Evolutionary conservation across 805 yeast species (phyloP).

Genomic region (Sugiyamaella americana): DNA sequence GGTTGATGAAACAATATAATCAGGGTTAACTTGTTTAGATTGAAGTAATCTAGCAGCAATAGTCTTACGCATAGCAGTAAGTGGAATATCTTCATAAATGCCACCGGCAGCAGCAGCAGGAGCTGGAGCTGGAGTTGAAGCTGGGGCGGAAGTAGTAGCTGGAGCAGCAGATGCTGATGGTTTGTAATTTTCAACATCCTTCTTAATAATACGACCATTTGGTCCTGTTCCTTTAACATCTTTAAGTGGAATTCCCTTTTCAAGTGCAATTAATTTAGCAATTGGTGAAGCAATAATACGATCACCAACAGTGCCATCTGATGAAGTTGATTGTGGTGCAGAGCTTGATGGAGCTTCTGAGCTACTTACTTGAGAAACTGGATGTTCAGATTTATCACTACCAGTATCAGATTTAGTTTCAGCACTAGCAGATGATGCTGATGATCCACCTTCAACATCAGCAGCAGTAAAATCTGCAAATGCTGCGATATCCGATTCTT

Average conservation of each 20-base stretch:
- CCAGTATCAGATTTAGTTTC: constrained; percentile 63
- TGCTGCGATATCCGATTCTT: constrained; percentile 75
- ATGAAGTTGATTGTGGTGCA: constrained; percentile 19
- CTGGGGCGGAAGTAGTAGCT: no score
- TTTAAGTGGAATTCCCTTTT: constrained; percentile 82
- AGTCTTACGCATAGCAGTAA: constrained; percentile 87
- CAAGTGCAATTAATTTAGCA: constrained; percentile 89
- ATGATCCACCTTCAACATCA: constrained; percentile 56
- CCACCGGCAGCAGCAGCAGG: constrained; percentile 48
- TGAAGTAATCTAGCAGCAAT: constrained; percentile 83
- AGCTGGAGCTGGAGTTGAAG: constrained; percentile 34
- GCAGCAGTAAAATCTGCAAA: constrained; percentile 78
- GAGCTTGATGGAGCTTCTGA: constrained; percentile 12
- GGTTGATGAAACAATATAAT: constrained; percentile 84
- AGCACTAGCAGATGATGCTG: constrained; percentile 40
- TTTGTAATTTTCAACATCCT: constrained; percentile 75
- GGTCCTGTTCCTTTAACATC: constrained; percentile 91
- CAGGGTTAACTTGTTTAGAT: constrained; percentile 83
- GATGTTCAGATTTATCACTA: constrained; percentile 76
- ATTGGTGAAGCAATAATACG: constrained; percentile 91
- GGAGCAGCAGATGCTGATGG: constrained; percentile 32
- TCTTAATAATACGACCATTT: constrained; percentile 85
- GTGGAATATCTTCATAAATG: constrained; percentile 72
- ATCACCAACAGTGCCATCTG: constrained; percentile 36
- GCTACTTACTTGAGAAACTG: constrained; percentile 39